A percentile compares a stretch with the other conserved stretches of the same genome.
Evolutionary conservation across 1,284 basidiomycete genomes (phyloP).

Genomic region (Sanghuangporus sanghuang): DNA sequence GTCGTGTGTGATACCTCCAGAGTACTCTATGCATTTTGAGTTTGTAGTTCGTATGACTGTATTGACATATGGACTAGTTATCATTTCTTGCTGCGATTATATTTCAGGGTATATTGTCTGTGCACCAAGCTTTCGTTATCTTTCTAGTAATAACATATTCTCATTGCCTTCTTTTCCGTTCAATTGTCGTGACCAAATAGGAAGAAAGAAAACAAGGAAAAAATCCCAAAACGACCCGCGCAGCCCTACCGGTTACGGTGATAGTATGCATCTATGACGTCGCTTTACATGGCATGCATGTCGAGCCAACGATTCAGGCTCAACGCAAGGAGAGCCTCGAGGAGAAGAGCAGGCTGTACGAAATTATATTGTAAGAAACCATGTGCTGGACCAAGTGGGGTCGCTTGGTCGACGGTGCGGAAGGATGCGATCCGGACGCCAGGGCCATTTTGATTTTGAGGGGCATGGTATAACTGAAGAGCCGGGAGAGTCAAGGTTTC

Average conservation of each 20-base stretch:
- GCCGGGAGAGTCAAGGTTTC: background rate
- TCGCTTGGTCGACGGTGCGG: conserved; percentile 44
- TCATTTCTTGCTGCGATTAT: background rate
- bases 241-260: background rate
- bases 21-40: background rate
- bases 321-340: conserved; percentile 59
- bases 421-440: conserved; percentile 51
- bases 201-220: background rate
- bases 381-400: conserved; percentile 56
- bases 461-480: conserved; percentile 36
- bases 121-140: background rate
- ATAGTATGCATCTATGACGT: background rate
- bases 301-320: conserved; percentile 73
- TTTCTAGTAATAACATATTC: background rate
- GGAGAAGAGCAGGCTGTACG: conserved; percentile 50
- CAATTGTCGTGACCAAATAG: background rate
- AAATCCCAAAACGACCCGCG: too few relatives aligned
- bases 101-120: background rate
- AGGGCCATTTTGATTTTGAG: conserved; percentile 28
- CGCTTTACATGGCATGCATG: conserved; percentile 28
- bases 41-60: background rate
- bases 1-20: background rate
- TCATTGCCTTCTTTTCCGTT: background rate
- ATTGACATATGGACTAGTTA: conserved; percentile 1
- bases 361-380: conserved; percentile 61